These are phyloP conservation scores for Posidonia oceanica DNA, from an alignment of 116 monocot species.

Conservation along the genomic window DNA sequence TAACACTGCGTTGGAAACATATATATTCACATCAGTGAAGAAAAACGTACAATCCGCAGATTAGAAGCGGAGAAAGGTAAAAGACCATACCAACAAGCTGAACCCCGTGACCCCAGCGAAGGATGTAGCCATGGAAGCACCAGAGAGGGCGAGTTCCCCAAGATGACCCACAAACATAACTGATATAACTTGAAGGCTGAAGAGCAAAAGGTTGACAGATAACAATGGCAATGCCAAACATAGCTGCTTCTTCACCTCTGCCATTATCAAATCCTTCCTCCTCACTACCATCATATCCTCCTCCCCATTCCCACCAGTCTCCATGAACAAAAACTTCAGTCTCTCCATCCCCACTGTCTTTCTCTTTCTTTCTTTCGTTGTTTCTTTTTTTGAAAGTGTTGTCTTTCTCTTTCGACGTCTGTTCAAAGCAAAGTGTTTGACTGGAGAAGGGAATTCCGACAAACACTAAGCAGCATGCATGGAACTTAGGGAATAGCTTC, in stretches of 20 bases:
- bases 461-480: too few relatives aligned
- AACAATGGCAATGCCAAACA: slow-evolving; percentile 18
- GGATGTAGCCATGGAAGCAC: slow-evolving; percentile 29
- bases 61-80: too few relatives aligned
- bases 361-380: too few relatives aligned
- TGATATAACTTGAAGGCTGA: slow-evolving; percentile 20
- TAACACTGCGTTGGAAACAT: too few relatives aligned
- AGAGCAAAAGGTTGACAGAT: slow-evolving; percentile 17
- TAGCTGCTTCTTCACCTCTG: slow-evolving; percentile 18
- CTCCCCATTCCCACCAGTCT: background rate
- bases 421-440: too few relatives aligned
- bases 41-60: too few relatives aligned
- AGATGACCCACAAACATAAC: slow-evolving; percentile 36
- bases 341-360: too few relatives aligned
- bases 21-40: background rate
- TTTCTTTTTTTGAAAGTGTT: too few relatives aligned
- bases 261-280: background rate
- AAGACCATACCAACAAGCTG: background rate
- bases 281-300: background rate
- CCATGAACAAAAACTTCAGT: background rate
- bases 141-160: slow-evolving; percentile 24
- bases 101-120: slow-evolving; percentile 9
- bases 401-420: too few relatives aligned
- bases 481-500: too few relatives aligned
- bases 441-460: too few relatives aligned